These are phyloP conservation scores for Pichia rugopelliculosa DNA, from an alignment of 805 yeast genomes.

Conservation along the genomic window DNA sequence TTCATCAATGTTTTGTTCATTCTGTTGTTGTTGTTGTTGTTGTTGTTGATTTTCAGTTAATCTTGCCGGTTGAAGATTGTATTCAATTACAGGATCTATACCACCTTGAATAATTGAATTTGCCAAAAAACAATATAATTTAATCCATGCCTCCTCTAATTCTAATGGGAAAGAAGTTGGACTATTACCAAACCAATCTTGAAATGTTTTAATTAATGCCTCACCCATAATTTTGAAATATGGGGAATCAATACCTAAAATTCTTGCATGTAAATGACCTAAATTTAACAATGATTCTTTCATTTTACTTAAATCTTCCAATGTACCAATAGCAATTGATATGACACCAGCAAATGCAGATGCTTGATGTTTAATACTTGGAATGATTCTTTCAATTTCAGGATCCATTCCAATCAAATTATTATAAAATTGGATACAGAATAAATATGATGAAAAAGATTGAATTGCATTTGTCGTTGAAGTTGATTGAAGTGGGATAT, in stretches of 20 bases:
- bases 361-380: slow-evolving; percentile 73
- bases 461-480: neutral
- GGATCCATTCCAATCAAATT: slow-evolving; percentile 59
- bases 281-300: slow-evolving; percentile 54
- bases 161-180: slow-evolving; percentile 43
- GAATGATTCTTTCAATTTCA: slow-evolving; percentile 55
- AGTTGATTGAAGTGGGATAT: neutral
- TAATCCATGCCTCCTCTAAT: slow-evolving; percentile 64
- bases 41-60: neutral
- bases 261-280: slow-evolving; percentile 71
- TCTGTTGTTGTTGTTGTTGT: neutral
- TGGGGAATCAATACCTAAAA: slow-evolving; percentile 62
- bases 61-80: slow-evolving; percentile 11
- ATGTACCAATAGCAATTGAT: slow-evolving; percentile 54
- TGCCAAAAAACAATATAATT: slow-evolving; percentile 59
- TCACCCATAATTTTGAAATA: slow-evolving; percentile 69
- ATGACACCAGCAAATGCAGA: slow-evolving; percentile 73
- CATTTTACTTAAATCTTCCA: slow-evolving; percentile 50
- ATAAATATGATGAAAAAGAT: slow-evolving; percentile 49
- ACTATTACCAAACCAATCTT: slow-evolving; percentile 44
- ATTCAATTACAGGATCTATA: slow-evolving; percentile 39
- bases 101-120: slow-evolving; percentile 60
- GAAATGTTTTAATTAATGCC: slow-evolving; percentile 60
- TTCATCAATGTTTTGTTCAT: neutral
- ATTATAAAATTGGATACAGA: slow-evolving; percentile 70